These are phyloP conservation scores for Tylopilus subfusipes DNA, from an alignment of 768 basidiomycete species.

Conservation along the genomic window DNA sequence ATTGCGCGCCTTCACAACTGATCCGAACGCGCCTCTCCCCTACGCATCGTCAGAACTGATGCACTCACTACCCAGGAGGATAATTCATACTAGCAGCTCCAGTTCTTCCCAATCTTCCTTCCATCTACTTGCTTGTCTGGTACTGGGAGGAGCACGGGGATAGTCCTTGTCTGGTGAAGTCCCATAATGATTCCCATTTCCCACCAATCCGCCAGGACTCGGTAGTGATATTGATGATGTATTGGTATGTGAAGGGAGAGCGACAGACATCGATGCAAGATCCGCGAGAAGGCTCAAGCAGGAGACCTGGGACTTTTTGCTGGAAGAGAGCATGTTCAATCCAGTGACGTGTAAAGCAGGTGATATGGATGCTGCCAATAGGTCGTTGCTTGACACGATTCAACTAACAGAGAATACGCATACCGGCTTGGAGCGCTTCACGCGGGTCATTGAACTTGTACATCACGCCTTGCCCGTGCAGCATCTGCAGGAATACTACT, in stretches of 20 bases:
- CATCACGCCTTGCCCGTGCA: constrained; percentile 71
- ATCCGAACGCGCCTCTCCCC: constrained; percentile 90
- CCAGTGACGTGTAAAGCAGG: constrained; percentile 48
- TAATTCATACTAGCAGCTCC: constrained; percentile 60
- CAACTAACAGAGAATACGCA: constrained; percentile 1
- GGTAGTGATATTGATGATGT: constrained; percentile 21
- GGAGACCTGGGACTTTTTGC: constrained; percentile 54
- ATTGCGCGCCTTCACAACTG: constrained; percentile 92
- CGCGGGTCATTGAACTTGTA: constrained; percentile 51
- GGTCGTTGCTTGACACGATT: background rate
- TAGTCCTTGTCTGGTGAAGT: constrained; percentile 70
- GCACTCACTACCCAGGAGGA: background rate
- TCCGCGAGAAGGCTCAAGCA: constrained; percentile 58
- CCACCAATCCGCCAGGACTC: constrained; percentile 48
- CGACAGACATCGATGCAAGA: constrained; percentile 43
- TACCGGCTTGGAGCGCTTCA: constrained; percentile 56
- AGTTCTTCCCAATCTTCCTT: constrained; percentile 94
- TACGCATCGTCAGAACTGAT: constrained; percentile 24
- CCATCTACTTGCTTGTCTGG: constrained; percentile 72
- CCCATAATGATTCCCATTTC: constrained; percentile 30
- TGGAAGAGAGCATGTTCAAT: constrained; percentile 55
- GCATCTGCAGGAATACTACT: constrained; percentile 79
- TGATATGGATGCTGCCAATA: constrained; percentile 49
- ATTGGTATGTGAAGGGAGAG: constrained; percentile 14
- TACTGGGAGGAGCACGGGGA: constrained; percentile 38